Percentiles rank a stretch among this genome's conserved stretches.
These are phyloP conservation scores for Calonectria multiphialidica DNA, from an alignment of 2,329 filamentous ascomycete genomes.

Conservation along the genomic window DNA sequence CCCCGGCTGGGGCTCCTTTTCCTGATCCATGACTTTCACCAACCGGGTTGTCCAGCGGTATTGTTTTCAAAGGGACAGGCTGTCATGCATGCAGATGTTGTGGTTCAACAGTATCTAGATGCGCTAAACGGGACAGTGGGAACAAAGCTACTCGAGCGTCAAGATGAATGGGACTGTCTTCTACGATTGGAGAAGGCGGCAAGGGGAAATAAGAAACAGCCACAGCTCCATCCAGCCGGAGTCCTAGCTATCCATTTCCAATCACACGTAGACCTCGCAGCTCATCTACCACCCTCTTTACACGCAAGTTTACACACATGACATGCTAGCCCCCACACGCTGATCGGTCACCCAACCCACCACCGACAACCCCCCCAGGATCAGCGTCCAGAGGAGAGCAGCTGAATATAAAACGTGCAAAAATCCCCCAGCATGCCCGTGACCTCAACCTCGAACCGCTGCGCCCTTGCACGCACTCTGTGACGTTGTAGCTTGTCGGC, in stretches of 20 bases:
- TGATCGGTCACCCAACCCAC: slow-evolving; percentile 18
- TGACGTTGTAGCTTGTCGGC: not conserved
- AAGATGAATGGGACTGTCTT: not conserved
- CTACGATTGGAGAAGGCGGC: not conserved
- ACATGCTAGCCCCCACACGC: not conserved
- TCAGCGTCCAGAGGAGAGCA: not conserved
- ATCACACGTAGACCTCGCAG: not conserved
- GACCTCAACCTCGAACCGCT: not conserved
- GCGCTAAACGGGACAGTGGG: not conserved
- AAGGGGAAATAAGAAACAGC: not conserved
- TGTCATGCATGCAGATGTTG: not conserved
- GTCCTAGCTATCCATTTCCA: not conserved
- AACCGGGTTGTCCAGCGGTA: not conserved
- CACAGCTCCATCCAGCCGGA: not conserved
- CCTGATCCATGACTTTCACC: slow-evolving; percentile 32
- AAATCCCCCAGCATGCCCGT: not conserved
- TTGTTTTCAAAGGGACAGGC: not conserved
- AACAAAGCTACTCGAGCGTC: not conserved
- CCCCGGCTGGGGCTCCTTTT: slow-evolving; percentile 14
- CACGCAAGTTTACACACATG: slow-evolving; percentile 12
- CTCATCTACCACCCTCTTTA: not conserved
- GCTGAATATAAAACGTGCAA: not conserved
- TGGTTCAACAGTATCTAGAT: not conserved
- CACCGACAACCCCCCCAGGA: not conserved
- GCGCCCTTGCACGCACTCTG: not conserved